These are phyloP conservation scores for Nymphaea thermarum DNA, from an alignment of 164 flowering plant species.

Conservation along the genomic window DNA sequence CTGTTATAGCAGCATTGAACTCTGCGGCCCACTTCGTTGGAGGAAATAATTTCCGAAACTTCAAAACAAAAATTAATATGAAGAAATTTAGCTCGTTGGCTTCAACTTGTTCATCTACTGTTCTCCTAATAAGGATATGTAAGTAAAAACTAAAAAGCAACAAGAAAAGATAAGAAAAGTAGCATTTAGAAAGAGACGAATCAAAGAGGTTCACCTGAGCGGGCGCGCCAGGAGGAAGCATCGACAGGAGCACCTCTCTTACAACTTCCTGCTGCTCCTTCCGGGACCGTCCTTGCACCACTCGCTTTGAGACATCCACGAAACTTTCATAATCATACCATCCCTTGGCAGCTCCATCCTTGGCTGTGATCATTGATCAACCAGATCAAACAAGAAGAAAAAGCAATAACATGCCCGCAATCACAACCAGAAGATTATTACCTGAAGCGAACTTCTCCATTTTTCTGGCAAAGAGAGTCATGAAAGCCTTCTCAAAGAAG, in stretches of 20 bases:
- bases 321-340: conserved; percentile 74
- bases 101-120: no score
- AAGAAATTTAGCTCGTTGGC: no score
- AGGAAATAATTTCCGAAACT: conserved; percentile 93
- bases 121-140: neutral
- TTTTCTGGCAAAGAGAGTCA: conserved; percentile 79
- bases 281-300: conserved; percentile 68
- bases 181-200: neutral
- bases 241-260: conserved; percentile 78
- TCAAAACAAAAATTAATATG: conserved; percentile 9
- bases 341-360: conserved; percentile 12
- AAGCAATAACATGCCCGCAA: neutral
- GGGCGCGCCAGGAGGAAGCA: conserved; percentile 98
- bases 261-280: conserved; percentile 77
- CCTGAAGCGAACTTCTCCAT: conserved; percentile 66
- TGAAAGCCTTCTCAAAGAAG: conserved; percentile 68
- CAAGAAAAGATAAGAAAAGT: neutral
- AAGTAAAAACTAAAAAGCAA: neutral
- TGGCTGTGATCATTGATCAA: neutral
- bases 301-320: conserved; percentile 78
- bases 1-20: conserved; percentile 91
- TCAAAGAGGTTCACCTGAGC: conserved; percentile 42
- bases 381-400: neutral
- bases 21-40: conserved; percentile 93
- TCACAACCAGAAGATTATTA: neutral